Percentiles rank a stretch among this genome's conserved stretches.
These are phyloP conservation scores for Pichia deserticola DNA, from an alignment of 805 yeast species.

Conservation along the genomic window DNA sequence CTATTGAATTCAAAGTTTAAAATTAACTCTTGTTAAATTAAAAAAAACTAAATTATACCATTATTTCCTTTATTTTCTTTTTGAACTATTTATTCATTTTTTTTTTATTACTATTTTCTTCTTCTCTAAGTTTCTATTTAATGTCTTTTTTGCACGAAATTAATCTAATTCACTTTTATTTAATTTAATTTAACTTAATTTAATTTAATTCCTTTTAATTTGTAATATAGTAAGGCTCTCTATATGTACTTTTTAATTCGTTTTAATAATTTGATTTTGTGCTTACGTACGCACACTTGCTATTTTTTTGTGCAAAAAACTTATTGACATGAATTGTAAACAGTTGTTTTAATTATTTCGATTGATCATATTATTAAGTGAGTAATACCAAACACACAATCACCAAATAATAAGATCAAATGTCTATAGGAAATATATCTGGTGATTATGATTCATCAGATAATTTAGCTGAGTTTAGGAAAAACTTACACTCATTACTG, in stretches of 20 bases:
- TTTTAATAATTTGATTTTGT: neutral
- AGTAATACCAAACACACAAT: no score
- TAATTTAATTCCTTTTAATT: neutral
- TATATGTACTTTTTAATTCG: neutral
- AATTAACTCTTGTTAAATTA: no score
- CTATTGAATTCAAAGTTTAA: neutral
- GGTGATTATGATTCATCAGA: neutral
- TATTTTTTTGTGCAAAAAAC: neutral
- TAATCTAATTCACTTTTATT: no score
- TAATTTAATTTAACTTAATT: neutral
- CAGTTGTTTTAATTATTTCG: no score
- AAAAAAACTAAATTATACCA: no score
- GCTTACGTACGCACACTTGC: neutral
- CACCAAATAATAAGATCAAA: no score
- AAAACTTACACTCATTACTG: slow-evolving; percentile 1
- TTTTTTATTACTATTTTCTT: neutral
- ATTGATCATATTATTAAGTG: no score
- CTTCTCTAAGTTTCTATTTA: neutral
- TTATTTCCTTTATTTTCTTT: neutral
- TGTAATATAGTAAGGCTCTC: no score
- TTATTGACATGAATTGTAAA: no score
- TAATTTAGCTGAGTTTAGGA: slow-evolving; percentile 1
- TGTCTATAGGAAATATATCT: neutral
- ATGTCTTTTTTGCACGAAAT: neutral
- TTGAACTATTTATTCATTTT: neutral